phyloP scores from a whole-genome alignment of 2,329 filamentous ascomycete species.

The Aspergillus sp. region DNA sequence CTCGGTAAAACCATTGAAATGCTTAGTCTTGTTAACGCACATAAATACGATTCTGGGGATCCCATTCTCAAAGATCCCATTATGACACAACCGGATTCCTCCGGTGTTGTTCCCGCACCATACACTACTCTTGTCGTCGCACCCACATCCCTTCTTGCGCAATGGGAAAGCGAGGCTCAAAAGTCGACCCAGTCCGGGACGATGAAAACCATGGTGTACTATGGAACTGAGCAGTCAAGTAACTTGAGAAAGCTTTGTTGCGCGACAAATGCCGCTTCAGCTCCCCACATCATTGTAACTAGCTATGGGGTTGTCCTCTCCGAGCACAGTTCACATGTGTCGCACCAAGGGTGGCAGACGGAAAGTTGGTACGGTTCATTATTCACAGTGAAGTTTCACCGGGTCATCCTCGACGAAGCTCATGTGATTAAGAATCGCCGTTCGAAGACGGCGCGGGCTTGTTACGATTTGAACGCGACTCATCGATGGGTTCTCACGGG shows the following conservation, averaged over 20 bases:
- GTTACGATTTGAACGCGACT: slow-evolving; percentile 76
- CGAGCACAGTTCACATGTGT: slow-evolving; percentile 69
- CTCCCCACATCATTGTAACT: slow-evolving; percentile 87
- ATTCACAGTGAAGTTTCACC: slow-evolving; percentile 91
- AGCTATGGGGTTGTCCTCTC: slow-evolving; percentile 90
- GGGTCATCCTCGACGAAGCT: slow-evolving; percentile 89
- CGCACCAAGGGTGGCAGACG: slow-evolving; percentile 51
- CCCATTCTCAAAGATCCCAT: neutral
- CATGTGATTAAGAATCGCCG: slow-evolving; percentile 86
- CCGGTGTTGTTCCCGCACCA: slow-evolving; percentile 61
- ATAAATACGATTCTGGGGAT: slow-evolving; percentile 55
- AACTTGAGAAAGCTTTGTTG: slow-evolving; percentile 77
- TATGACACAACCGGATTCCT: slow-evolving; percentile 48
- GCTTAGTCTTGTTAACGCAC: slow-evolving; percentile 84
- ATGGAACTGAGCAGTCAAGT: slow-evolving; percentile 73
- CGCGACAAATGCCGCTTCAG: slow-evolving; percentile 63
- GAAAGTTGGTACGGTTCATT: slow-evolving; percentile 33
- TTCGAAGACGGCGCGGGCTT: slow-evolving; percentile 91
- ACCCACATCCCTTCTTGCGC: slow-evolving; percentile 90
- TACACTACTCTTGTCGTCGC: slow-evolving; percentile 93
- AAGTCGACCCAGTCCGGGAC: slow-evolving; percentile 82
- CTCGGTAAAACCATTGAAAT: slow-evolving; percentile 98
- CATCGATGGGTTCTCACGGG: slow-evolving; percentile 93
- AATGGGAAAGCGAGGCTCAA: slow-evolving; percentile 93
- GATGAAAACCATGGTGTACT: slow-evolving; percentile 81